Base-by-base conservation (phyloP, 2,329 filamentous ascomycete genomes). In the Tolypocladium inflatum region DNA sequence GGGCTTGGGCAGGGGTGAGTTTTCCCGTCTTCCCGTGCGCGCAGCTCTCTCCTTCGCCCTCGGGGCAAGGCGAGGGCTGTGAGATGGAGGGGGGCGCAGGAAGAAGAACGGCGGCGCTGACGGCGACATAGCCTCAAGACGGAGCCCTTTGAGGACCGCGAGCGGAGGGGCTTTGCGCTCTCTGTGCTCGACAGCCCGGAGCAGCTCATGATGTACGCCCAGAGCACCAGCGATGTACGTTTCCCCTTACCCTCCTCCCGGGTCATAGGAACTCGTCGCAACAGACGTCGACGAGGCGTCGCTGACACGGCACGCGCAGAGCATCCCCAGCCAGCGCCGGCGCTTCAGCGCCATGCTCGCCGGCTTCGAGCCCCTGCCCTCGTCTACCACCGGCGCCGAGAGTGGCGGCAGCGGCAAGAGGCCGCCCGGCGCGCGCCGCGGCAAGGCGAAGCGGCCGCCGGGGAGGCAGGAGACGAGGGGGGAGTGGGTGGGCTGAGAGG, bases 121-220 rank as follows among this genome's bases (percentile, higher is more conserved):
- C 35, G n/a, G n/a, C 7, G 11, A 11, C 43, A 13, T n/a, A 62
- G 58, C 26, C 48, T 53, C 33, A 60, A 67, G 23, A 64, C 68
- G 19, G 78, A 81, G 60, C 64, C 75, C 30, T 80, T 76, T 60
- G 70, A 70, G 54, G 69, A 71, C 17, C 63, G 67, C 4, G 77
- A 82, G 61, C 71, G 73, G 4, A 76, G 78, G 17, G 74, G 78
- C 51, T 74, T 77, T 61, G 83, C 83, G 15, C 72, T 79, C 23
- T 72, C 78, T 13, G 76, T 85, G 43, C 75, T 87, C 2, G 80
- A 83, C 61, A 78, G 69, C 33, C 83, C 82, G 0, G 83, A 86
- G 65, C 70, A 81, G 58, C 70, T 87, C 54, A 81, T 84, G 75
- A 83, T 83, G 74, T 78, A 82, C 48, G 80, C 84, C 2, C 76